phyloP scores from a whole-genome alignment of 441 rosid species.

The Adansonia madagascariensis region DNA sequence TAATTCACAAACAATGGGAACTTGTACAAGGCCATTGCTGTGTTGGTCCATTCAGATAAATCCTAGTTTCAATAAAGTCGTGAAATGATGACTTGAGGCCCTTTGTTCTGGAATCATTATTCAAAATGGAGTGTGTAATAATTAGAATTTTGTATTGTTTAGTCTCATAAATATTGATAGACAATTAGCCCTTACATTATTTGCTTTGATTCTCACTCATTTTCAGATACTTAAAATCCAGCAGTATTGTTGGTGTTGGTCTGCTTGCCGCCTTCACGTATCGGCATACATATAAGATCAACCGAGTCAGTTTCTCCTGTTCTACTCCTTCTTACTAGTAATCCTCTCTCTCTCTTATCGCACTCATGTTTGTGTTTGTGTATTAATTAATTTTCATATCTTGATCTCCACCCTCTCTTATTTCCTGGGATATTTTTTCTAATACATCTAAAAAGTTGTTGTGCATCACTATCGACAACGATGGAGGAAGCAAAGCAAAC shows the following conservation, averaged over 20 bases:
- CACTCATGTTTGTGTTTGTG: neutral
- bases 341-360: slow-evolving; percentile 2
- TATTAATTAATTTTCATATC: slow-evolving; percentile 6
- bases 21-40: slow-evolving; percentile 2
- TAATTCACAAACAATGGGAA: neutral
- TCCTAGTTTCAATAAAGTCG: neutral
- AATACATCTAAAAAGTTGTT: slow-evolving; percentile 27
- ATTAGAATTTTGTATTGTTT: neutral
- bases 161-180: neutral
- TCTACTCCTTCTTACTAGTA: slow-evolving; percentile 21
- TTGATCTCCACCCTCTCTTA: neutral
- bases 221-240: slow-evolving; percentile 11
- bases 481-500: slow-evolving; percentile 34
- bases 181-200: neutral
- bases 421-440: neutral
- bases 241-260: slow-evolving; percentile 11
- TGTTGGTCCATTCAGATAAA: slow-evolving; percentile 9
- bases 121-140: neutral
- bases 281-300: slow-evolving; percentile 15
- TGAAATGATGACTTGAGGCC: neutral
- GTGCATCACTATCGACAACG: slow-evolving; percentile 26
- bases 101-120: neutral
- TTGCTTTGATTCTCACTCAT: neutral
- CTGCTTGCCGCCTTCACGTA: neutral
- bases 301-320: slow-evolving; percentile 4